Conservation (phyloP, 148 eudicot species). For the Cornus kousa region DNA sequence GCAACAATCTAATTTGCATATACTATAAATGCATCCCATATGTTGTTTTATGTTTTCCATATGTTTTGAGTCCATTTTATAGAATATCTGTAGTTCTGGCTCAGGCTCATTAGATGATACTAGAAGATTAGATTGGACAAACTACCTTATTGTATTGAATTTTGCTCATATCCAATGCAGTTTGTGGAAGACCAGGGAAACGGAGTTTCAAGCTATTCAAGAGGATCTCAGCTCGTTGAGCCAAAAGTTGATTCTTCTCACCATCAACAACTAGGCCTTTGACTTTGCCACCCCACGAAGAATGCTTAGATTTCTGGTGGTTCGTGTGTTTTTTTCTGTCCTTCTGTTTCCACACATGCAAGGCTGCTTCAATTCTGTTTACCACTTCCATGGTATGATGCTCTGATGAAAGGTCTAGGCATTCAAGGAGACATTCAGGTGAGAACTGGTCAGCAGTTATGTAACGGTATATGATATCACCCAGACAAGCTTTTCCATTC, state of each 20-base stretch:
- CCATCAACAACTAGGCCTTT: not conserved
- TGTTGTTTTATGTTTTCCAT: no score
- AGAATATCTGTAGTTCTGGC: not conserved
- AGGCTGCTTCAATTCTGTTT: not conserved
- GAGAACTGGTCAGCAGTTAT: slow-evolving; percentile 1
- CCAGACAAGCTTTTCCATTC: not conserved
- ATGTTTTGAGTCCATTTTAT: not conserved
- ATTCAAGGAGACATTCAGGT: slow-evolving; percentile 5
- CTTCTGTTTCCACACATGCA: not conserved
- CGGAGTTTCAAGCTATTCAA: not conserved
- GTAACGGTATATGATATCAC: not conserved
- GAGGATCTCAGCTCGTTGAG: slow-evolving; percentile 7
- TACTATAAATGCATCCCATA: not conserved
- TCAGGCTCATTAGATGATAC: not conserved
- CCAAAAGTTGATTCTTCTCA: not conserved
- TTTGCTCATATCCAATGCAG: slow-evolving; percentile 2
- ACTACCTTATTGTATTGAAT: slow-evolving; percentile 7
- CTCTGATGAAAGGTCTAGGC: slow-evolving; percentile 5
- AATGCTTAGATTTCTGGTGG: not conserved
- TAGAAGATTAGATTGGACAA: not conserved
- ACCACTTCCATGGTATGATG: slow-evolving; percentile 1
- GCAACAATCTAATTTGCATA: not conserved
- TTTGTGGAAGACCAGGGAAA: slow-evolving; percentile 7
- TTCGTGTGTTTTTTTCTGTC: not conserved
- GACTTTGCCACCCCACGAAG: not conserved